Evolutionary conservation across 2,329 filamentous ascomycete species (phyloP).

Genomic region (Penicillium sp.): DNA sequence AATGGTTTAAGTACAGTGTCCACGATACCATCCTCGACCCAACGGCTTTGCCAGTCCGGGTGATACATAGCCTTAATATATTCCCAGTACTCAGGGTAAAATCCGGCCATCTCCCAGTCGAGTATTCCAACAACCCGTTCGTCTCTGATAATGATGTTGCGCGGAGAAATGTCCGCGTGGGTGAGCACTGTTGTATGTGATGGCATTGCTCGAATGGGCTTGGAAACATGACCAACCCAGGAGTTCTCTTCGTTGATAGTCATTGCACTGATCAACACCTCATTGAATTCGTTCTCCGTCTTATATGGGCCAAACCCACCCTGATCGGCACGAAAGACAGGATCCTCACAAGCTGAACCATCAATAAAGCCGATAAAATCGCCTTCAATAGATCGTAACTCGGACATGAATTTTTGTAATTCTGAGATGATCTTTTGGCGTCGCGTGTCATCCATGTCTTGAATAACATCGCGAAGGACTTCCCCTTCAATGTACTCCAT

Average conservation of each 20-base stretch:
- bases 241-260: background rate
- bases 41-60: background rate
- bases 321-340: background rate
- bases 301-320: background rate
- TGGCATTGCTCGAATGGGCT: background rate
- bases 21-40: background rate
- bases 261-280: background rate
- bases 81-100: background rate
- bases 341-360: background rate
- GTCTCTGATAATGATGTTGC: background rate
- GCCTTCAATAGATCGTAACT: background rate
- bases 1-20: background rate
- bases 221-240: background rate
- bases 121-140: background rate
- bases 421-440: background rate
- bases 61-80: background rate
- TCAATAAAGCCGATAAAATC: background rate
- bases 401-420: background rate
- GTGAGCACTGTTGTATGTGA: background rate
- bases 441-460: background rate
- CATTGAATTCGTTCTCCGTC: background rate
- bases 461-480: background rate
- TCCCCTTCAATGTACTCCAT: background rate
- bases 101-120: background rate
- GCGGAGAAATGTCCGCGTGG: background rate